Evolutionary conservation across 2,329 filamentous ascomycete species (phyloP).

Genomic region (Paracoccidioides lutzii): DNA sequence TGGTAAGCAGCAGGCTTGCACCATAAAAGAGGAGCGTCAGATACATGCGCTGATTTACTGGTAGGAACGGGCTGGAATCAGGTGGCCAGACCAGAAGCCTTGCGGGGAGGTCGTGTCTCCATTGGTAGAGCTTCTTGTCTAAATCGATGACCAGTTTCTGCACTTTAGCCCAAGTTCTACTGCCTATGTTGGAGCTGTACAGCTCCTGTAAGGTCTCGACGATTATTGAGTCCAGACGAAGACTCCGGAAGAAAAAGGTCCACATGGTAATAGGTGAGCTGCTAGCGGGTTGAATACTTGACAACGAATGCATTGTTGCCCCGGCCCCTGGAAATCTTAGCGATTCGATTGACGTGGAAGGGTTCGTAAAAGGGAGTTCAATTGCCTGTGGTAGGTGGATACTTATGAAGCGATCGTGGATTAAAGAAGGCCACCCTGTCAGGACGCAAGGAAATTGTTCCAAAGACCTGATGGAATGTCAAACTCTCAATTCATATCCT

Average conservation of each 20-base stretch:
- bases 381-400: slow-evolving; percentile 19
- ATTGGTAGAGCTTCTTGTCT: slow-evolving; percentile 20
- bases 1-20: slow-evolving; percentile 25
- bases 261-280: neutral
- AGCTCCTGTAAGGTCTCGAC: slow-evolving; percentile 20
- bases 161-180: slow-evolving; percentile 22
- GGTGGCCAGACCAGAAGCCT: slow-evolving; percentile 5
- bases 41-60: slow-evolving; percentile 9
- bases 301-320: neutral
- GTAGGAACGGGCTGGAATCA: neutral
- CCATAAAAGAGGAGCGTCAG: slow-evolving; percentile 18
- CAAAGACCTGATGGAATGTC: slow-evolving; percentile 29
- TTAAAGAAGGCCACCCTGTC: slow-evolving; percentile 26
- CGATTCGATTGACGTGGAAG: neutral
- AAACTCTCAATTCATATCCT: slow-evolving; percentile 24
- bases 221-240: slow-evolving; percentile 15
- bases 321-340: neutral
- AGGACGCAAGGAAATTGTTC: slow-evolving; percentile 25
- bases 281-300: neutral
- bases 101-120: slow-evolving; percentile 19
- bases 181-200: slow-evolving; percentile 20
- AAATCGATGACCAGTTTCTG: slow-evolving; percentile 20
- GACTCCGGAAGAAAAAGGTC: slow-evolving; percentile 7
- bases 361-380: slow-evolving; percentile 12
- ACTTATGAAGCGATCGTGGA: slow-evolving; percentile 19